phyloP scores from a whole-genome alignment of 2,329 filamentous ascomycete genomes.

The Fusarium chlamydosporum region DNA sequence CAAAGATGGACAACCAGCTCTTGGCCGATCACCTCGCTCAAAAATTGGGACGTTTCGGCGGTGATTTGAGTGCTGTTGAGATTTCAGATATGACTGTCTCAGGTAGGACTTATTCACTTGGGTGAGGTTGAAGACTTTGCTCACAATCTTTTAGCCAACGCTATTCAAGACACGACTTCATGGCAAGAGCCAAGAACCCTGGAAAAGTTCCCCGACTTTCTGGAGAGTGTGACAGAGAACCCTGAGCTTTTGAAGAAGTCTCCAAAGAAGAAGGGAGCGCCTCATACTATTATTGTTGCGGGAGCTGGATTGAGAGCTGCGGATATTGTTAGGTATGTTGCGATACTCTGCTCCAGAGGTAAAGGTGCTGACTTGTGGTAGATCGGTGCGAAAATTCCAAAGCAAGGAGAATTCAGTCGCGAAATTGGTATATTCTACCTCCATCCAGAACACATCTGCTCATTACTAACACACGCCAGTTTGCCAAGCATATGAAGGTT shows the following conservation, averaged over 20 bases:
- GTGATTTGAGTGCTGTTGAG: conserved; percentile 85
- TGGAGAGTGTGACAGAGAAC: conserved; percentile 75
- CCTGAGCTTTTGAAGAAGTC: conserved; percentile 73
- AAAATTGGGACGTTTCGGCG: conserved; percentile 81
- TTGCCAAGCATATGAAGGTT: conserved; percentile 98
- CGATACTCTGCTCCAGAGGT: no score
- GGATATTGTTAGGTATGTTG: conserved; percentile 78
- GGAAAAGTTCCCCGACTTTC: conserved; percentile 81
- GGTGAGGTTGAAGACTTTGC: neutral
- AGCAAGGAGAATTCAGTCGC: conserved; percentile 82
- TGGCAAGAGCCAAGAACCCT: conserved; percentile 77
- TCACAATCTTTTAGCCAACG: conserved; percentile 67
- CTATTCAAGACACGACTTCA: conserved; percentile 83
- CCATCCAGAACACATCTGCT: no score
- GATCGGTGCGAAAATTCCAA: conserved; percentile 82
- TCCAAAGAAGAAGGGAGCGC: conserved; percentile 77
- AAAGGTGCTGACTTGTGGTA: conserved; percentile 53
- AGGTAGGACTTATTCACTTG: conserved; percentile 63
- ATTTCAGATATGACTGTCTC: conserved; percentile 85
- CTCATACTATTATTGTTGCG: conserved; percentile 91
- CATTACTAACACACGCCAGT: conserved; percentile 59
- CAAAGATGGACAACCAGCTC: conserved; percentile 84
- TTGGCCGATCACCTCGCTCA: conserved; percentile 89
- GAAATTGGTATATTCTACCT: conserved; percentile 72
- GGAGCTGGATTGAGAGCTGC: conserved; percentile 88